These are phyloP conservation scores for Triticum turgidum DNA, from an alignment of 176 grass and related monocot genomes.

Conservation along the genomic window DNA sequence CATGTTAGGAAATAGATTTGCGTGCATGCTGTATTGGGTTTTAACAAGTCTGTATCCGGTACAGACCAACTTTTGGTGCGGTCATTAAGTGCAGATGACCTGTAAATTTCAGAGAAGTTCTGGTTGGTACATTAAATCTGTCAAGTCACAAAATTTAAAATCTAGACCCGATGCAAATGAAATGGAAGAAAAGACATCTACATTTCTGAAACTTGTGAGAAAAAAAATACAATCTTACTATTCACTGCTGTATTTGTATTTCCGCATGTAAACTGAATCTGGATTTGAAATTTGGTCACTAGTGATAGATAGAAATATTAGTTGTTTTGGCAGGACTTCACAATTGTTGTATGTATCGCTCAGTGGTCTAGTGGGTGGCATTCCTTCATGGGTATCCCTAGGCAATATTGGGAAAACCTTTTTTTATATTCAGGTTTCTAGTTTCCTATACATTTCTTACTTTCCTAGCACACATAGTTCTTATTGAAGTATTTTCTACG, in stretches of 20 bases:
- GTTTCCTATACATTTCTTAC: background rate
- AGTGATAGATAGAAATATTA: background rate
- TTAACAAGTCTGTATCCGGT: background rate
- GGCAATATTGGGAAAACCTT: background rate
- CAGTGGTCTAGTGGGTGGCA: background rate
- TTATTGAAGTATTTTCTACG: too few relatives aligned
- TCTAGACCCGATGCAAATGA: background rate
- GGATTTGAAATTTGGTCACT: background rate
- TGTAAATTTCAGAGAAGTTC: background rate
- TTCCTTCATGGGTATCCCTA: background rate
- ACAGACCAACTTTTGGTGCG: background rate
- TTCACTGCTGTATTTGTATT: background rate
- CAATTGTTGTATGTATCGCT: too few relatives aligned
- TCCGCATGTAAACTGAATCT: background rate
- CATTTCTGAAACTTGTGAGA: background rate
- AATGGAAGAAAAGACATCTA: background rate
- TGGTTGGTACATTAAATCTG: background rate
- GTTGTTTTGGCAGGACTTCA: background rate
- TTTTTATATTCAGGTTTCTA: background rate
- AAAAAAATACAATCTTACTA: background rate
- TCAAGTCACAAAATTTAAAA: background rate
- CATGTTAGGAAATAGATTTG: slow-evolving; percentile 15
- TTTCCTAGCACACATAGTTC: too few relatives aligned
- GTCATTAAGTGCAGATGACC: background rate
- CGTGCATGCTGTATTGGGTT: background rate